phyloP scores from a whole-genome alignment of 345 rosid species.

The Acer negundo region DNA sequence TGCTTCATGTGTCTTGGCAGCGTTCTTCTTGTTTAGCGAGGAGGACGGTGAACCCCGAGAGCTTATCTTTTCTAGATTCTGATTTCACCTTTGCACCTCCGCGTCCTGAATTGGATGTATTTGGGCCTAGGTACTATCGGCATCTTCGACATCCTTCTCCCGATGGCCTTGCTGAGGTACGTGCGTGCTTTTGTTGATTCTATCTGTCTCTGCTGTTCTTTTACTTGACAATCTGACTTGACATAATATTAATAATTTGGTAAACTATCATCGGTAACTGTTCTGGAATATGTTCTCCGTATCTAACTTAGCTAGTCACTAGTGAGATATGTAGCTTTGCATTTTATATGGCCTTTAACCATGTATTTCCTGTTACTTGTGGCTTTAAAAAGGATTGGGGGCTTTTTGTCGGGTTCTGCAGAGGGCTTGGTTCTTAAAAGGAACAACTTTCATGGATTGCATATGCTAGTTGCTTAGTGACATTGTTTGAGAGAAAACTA shows the following conservation, averaged over 20 bases:
- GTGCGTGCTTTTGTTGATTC: conserved; percentile 5
- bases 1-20: conserved; percentile 42
- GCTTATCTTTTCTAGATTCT: conserved; percentile 44
- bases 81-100: conserved; percentile 39
- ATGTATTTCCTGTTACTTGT: conserved; percentile 5
- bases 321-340: not conserved
- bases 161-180: conserved; percentile 86
- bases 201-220: not conserved
- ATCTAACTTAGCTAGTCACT: not conserved
- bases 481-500: not conserved
- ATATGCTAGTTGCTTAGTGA: not conserved
- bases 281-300: not conserved
- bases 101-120: conserved; percentile 44
- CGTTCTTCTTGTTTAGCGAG: conserved; percentile 46
- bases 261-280: not conserved
- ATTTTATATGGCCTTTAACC: not conserved
- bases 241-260: not conserved
- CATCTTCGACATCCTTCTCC: conserved; percentile 78
- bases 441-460: too few species aligned
- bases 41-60: conserved; percentile 49
- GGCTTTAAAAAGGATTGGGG: not conserved
- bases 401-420: not conserved
- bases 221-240: not conserved
- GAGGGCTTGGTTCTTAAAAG: too few species aligned
- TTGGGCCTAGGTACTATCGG: conserved; percentile 61